phyloP scores from a whole-genome alignment of 164 flowering plant genomes.

The Amborella trichopoda region DNA sequence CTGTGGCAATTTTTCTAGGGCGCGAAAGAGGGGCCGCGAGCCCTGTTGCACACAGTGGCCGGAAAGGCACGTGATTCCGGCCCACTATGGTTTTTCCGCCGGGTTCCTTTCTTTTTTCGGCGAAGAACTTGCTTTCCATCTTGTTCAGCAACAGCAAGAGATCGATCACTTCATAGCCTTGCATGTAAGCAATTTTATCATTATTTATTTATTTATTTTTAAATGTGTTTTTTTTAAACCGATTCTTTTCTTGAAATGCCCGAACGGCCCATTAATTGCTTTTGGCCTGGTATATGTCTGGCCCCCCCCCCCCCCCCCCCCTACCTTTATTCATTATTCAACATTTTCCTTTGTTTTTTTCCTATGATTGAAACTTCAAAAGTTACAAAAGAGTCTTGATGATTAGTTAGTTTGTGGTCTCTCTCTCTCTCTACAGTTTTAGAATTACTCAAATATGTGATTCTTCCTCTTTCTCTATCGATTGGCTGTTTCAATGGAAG shows the following conservation, averaged over 20 bases:
- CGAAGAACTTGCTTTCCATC: conserved; percentile 41
- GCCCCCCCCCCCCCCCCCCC: background rate
- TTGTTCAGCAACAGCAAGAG: conserved; percentile 57
- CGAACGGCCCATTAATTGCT: background rate
- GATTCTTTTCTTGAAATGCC: background rate
- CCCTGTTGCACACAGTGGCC: conserved; percentile 1
- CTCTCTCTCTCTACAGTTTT: no score
- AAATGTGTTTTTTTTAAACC: background rate
- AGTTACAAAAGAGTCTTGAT: no score
- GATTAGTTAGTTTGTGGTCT: no score
- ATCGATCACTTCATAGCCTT: conserved; percentile 46
- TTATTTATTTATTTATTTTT: background rate
- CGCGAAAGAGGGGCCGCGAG: conserved; percentile 17
- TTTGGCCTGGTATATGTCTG: background rate
- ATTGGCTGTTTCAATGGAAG: no score
- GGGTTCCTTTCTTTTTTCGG: conserved; percentile 38
- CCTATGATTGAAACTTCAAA: background rate
- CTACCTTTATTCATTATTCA: background rate
- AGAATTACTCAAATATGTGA: no score
- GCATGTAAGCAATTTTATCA: conserved; percentile 30
- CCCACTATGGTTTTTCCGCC: background rate
- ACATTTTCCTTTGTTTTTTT: background rate
- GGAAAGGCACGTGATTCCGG: conserved; percentile 1
- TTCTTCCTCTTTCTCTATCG: no score
- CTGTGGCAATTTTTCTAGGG: conserved; percentile 14